phyloP scores from a whole-genome alignment of 441 rosid genomes.

The Biscutella laevigata region DNA sequence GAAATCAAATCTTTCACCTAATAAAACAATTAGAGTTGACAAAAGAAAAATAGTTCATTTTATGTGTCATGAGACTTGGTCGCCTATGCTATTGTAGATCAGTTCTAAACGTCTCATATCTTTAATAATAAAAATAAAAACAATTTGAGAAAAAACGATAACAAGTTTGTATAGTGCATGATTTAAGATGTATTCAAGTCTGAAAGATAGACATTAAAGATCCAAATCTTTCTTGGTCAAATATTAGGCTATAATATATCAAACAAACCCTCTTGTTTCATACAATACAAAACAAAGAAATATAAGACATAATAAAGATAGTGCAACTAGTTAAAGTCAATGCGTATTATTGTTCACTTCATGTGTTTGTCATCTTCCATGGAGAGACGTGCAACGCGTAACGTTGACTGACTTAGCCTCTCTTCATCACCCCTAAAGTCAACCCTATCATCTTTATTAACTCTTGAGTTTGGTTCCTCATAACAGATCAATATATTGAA shows the following conservation, averaged over 20 bases:
- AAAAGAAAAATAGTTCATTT: too few species aligned
- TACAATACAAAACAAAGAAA: not conserved
- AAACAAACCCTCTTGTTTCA: conserved; percentile 4
- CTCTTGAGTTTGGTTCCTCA: not conserved
- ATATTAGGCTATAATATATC: not conserved
- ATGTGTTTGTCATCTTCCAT: too few species aligned
- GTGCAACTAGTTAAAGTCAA: conserved; percentile 20
- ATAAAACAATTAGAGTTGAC: too few species aligned
- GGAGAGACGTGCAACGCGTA: conserved; percentile 22
- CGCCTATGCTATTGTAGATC: too few species aligned
- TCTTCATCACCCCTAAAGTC: conserved; percentile 15
- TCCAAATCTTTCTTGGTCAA: conserved; percentile 1
- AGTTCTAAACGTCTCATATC: too few species aligned
- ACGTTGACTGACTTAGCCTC: conserved; percentile 26
- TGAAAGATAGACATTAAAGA: not conserved
- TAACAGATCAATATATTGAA: not conserved
- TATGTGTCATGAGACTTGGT: too few species aligned
- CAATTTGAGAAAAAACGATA: too few species aligned
- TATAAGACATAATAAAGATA: conserved; percentile 5
- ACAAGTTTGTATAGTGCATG: too few species aligned
- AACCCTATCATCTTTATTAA: conserved; percentile 7
- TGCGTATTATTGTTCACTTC: conserved; percentile 3
- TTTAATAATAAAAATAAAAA: too few species aligned
- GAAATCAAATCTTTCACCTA: too few species aligned
- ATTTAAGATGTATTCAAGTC: too few species aligned